phyloP scores from a whole-genome alignment of 345 rosid species.

The Alliaria petiolata region DNA sequence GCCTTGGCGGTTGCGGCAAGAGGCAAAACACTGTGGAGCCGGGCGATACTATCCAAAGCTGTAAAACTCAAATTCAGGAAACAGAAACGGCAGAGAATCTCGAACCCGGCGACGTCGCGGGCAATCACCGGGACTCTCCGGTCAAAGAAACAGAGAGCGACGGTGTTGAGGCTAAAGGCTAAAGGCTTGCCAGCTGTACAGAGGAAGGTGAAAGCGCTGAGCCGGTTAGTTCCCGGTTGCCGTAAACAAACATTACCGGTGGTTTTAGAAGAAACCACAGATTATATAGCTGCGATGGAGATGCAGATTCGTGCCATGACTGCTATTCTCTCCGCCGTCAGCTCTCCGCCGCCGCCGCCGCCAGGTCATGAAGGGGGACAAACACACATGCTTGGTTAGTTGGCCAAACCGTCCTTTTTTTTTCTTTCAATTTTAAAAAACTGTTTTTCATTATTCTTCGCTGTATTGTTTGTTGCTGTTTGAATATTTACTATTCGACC shows the following conservation, averaged over 20 bases:
- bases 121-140: slow-evolving; percentile 33
- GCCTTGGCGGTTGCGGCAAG: slow-evolving; percentile 73
- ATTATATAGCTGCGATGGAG: slow-evolving; percentile 95
- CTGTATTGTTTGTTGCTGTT: slow-evolving; percentile 25
- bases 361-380: slow-evolving; percentile 28
- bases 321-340: slow-evolving; percentile 53
- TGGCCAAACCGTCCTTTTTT: slow-evolving; percentile 21
- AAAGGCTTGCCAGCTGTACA: slow-evolving; percentile 72
- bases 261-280: slow-evolving; percentile 86
- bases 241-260: slow-evolving; percentile 83
- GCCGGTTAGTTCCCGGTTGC: slow-evolving; percentile 98
- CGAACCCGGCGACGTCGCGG: slow-evolving; percentile 18
- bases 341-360: slow-evolving; percentile 32
- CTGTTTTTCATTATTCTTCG: slow-evolving; percentile 18
- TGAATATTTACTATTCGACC: slow-evolving; percentile 8
- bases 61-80: slow-evolving; percentile 81
- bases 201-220: slow-evolving; percentile 72
- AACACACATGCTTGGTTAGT: slow-evolving; percentile 33
- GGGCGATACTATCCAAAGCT: slow-evolving; percentile 72
- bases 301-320: slow-evolving; percentile 95
- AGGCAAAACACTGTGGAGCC: slow-evolving; percentile 88
- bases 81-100: slow-evolving; percentile 47
- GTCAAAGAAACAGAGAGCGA: slow-evolving; percentile 63
- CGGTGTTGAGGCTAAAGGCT: slow-evolving; percentile 53
- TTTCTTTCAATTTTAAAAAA: not conserved